Base-by-base conservation (phyloP, 2,329 filamentous ascomycete genomes). In the Beauveria sp. region DNA sequence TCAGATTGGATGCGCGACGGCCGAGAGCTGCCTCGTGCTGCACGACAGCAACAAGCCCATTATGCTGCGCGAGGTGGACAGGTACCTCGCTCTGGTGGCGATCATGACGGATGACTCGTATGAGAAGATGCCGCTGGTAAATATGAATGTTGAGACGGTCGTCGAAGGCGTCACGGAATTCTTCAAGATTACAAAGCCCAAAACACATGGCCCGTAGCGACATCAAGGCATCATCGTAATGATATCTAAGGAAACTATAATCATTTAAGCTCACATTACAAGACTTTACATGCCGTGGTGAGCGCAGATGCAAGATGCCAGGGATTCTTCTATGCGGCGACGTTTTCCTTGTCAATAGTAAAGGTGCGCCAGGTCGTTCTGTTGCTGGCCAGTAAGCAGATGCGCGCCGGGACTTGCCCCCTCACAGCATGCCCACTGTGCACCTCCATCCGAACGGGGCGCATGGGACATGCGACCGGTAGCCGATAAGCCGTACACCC, bases 31-130 rank as follows among this genome's bases (percentile, higher is more conserved):
- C 63, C 85, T 89, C 73, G 85, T 89, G 26, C 73, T 89, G 51
- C 84, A 85, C 65, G 85, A 88, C 66, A 81, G 79, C 55, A 81
- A 81, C 69, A 79, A 85, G 66, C 86, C 86, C 46, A 86, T 88
- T 63, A 84, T 88, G 78, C 73, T 89, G 70, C 78, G 86, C 22
- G 86, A 89, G 75, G 86, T 89, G 18, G 86, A 89, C 68, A 82
- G 84, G 64, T 92, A 93, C 71, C 79, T 95, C 51, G 90, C 90
- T 0, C 80, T 96, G 16, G 90, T 96, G 40, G 91, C 90, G 63
- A 88, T 96, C 65, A 93, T 93, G 89, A 89, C 88, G 72, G 89
- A 93, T 70, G 90, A 90, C 60, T 89, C 87, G 30, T 90, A 91
- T 67, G 88, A 92, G 70, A 90, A 90, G 78, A 91, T 93, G 78